phyloP scores from a whole-genome alignment of 2,329 filamentous ascomycete genomes.

The Alternaria sp. region DNA sequence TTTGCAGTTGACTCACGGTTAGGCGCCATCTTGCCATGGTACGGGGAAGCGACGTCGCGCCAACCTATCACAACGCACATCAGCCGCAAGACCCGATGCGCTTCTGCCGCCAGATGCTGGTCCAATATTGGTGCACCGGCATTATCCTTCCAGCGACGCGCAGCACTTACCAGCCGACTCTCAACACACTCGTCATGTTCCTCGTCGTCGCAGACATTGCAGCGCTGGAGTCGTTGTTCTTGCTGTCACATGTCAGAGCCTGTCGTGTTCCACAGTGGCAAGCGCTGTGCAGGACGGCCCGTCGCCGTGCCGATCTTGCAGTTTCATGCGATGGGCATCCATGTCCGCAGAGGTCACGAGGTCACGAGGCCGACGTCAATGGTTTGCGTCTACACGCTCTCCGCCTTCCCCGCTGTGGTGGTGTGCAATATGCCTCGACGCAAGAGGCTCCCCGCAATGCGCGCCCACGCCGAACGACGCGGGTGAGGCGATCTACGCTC shows the following conservation, averaged over 20 bases:
- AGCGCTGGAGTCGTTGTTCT: conserved; percentile 2
- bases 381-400: conserved; percentile 16
- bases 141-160: conserved; percentile 20
- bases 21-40: conserved; percentile 25
- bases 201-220: conserved; percentile 4
- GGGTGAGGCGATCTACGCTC: background rate
- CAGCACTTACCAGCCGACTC: conserved; percentile 19
- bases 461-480: background rate
- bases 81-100: conserved; percentile 24
- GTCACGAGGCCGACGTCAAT: conserved; percentile 30
- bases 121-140: conserved; percentile 15
- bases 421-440: conserved; percentile 7
- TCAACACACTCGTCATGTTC: conserved; percentile 5
- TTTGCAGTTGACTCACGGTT: conserved; percentile 23
- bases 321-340: conserved; percentile 16
- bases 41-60: conserved; percentile 24
- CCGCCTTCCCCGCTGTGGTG: conserved; percentile 3
- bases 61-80: conserved; percentile 35
- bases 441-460: conserved; percentile 5
- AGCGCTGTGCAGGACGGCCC: conserved; percentile 36
- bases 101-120: conserved; percentile 34
- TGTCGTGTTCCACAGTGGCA: conserved; percentile 35
- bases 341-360: conserved; percentile 29
- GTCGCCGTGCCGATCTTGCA: conserved; percentile 33
- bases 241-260: conserved; percentile 37